phyloP scores from a whole-genome alignment of 257 asterid species.

The Solanum sejunctum region DNA sequence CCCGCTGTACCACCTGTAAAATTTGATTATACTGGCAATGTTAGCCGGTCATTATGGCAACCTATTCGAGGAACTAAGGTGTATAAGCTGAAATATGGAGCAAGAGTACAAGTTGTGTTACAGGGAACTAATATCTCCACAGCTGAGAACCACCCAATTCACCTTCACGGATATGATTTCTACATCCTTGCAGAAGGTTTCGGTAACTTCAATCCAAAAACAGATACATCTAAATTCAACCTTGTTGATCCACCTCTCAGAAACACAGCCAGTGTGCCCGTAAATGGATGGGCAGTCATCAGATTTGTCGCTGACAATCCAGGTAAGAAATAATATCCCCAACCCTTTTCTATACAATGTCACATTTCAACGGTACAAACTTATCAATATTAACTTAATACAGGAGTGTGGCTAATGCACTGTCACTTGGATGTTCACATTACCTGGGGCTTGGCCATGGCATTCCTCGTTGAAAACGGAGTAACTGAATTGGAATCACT shows the following conservation, averaged over 20 bases:
- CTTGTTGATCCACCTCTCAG: conserved; percentile 76
- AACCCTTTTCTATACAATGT: background rate
- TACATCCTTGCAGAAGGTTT: conserved; percentile 75
- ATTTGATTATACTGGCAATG: conserved; percentile 78
- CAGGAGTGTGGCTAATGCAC: conserved; percentile 85
- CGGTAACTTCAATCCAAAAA: conserved; percentile 56
- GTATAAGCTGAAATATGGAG: conserved; percentile 60
- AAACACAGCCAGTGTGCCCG: conserved; percentile 76
- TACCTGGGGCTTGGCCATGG: conserved; percentile 78
- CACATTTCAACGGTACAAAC: background rate
- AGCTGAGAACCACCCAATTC: conserved; percentile 86
- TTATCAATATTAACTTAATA: background rate
- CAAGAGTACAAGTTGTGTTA: conserved; percentile 63
- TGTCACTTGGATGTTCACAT: conserved; percentile 89
- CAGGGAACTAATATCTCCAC: conserved; percentile 86
- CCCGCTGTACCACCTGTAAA: conserved; percentile 51
- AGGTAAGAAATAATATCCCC: conserved; percentile 27
- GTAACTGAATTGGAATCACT: conserved; percentile 37
- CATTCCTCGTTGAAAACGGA: conserved; percentile 70
- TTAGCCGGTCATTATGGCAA: conserved; percentile 71
- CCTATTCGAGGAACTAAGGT: conserved; percentile 48
- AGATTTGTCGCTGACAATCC: conserved; percentile 96
- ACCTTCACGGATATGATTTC: conserved; percentile 87
- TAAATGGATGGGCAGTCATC: conserved; percentile 84
- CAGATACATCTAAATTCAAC: conserved; percentile 57